Base-by-base conservation (phyloP, 2,329 filamentous ascomycete genomes). In the Plenodomus tracheiphilus region DNA sequence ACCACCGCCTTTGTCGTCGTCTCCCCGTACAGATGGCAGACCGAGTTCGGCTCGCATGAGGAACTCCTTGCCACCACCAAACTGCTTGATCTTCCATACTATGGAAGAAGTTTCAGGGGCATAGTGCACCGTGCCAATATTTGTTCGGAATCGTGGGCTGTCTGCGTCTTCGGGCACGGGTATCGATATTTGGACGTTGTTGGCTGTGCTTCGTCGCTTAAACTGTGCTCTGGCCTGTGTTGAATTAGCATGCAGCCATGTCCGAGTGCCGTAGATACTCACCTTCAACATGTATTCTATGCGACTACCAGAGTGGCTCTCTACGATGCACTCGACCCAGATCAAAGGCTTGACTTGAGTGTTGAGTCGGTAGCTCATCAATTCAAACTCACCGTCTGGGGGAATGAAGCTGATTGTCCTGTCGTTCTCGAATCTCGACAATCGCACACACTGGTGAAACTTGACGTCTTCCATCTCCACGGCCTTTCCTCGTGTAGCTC, bases 401-500 rank as follows among this genome's bases (percentile, higher is more conserved):
- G 94, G 94, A 62, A 99, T 97, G 74, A 99, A 99, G 70, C 91
- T 96, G 76, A 99, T 99, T 32, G 94, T 99, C 52, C 94, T 83
- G 78, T 99, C 94, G 75, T 97, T 99, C 75, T 99, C 94, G 76
- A 99, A 99, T 59, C 94, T 85, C 40, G 91, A 95, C 58, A 99
- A 81, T 55, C 94, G 86, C 57, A 99, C 94, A 70, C 94, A 99
- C 74, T 99, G 94, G 76, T 99, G 94, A 75, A 99, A 99, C 69
- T 99, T 99, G 75, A 99, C 94, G 64, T 99, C 94, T 69, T 99
- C 94, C 94, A 99, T 99, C 77, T 99, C 94, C 56, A 99, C 94
- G 9, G 94, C 90, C 76, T 99, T 99, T 52, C 94, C 94, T 66
- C 94, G 81, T 35, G 93, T 97, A 15, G 93, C 91, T 53, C 94